A percentile compares a stretch with the other conserved stretches of the same genome.
Conservation (phyloP, 83 land plant genomes). For the Diphasiastrum complanatum region DNA sequence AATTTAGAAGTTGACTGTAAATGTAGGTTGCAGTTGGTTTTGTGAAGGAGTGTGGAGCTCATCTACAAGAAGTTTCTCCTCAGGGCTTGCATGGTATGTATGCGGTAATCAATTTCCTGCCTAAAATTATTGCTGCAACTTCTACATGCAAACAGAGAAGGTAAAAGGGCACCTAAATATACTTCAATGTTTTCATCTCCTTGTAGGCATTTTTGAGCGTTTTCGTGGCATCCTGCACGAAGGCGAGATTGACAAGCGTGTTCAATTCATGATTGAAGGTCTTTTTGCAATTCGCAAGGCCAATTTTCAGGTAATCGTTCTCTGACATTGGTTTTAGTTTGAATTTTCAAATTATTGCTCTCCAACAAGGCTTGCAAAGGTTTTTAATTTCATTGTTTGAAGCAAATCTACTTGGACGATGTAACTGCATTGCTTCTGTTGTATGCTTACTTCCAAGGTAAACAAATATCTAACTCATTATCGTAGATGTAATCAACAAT, state of each 20-base stretch:
- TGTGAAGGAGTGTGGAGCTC: slow-evolving; percentile 78
- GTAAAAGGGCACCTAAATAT: too few relatives aligned
- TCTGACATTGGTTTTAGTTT: too few relatives aligned
- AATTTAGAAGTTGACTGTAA: neutral
- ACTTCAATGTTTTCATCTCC: neutral
- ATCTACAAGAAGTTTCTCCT: slow-evolving; percentile 66
- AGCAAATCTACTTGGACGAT: too few relatives aligned
- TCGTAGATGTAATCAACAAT: too few relatives aligned
- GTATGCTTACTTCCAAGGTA: too few relatives aligned
- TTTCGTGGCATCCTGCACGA: slow-evolving; percentile 87
- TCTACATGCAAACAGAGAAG: too few relatives aligned
- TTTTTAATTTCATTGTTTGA: too few relatives aligned
- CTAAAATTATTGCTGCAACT: too few relatives aligned
- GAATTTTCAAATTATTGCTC: too few relatives aligned
- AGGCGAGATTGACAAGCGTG: slow-evolving; percentile 85
- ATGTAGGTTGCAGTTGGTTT: slow-evolving; percentile 74
- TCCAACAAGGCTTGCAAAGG: too few relatives aligned
- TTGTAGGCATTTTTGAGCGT: slow-evolving; percentile 80
- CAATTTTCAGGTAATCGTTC: slow-evolving; percentile 56
- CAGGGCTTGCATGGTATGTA: slow-evolving; percentile 66
- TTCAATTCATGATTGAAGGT: slow-evolving; percentile 81
- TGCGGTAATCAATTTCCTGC: neutral
- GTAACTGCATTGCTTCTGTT: too few relatives aligned
- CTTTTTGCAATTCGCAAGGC: slow-evolving; percentile 78
- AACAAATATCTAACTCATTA: too few relatives aligned